Conservation (phyloP, 1,139 yeast species). For the Sugiyamaella paludigena region DNA sequence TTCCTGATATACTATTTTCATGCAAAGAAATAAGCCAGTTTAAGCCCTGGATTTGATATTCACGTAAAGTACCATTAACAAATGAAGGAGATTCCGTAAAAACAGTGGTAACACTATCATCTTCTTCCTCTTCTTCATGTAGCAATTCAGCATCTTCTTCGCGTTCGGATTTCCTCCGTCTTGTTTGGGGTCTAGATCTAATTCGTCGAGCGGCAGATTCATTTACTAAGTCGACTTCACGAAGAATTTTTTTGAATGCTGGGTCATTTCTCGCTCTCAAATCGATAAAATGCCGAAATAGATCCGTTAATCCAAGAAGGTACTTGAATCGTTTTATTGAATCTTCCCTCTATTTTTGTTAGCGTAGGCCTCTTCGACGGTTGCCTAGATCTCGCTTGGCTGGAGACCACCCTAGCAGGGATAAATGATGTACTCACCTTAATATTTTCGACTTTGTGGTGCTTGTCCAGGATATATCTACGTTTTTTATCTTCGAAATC, state of each 20-base stretch:
- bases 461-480: constrained; percentile 24
- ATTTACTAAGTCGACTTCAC: constrained; percentile 50
- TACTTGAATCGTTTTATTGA: constrained; percentile 69
- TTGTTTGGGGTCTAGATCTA: constrained; percentile 29
- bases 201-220: constrained; percentile 9
- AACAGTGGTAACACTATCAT: constrained; percentile 44
- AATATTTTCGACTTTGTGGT: constrained; percentile 19
- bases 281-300: constrained; percentile 88
- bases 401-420: no score
- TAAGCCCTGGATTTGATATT: constrained; percentile 82
- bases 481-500: constrained; percentile 20
- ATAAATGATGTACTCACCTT: constrained; percentile 15
- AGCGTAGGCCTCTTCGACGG: constrained; percentile 2
- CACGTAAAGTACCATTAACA: constrained; percentile 39
- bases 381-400: no score
- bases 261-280: constrained; percentile 75
- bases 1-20: constrained; percentile 84
- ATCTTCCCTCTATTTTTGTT: constrained; percentile 24
- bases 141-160: constrained; percentile 93
- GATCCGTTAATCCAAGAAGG: constrained; percentile 76
- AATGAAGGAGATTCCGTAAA: constrained; percentile 81
- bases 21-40: constrained; percentile 86
- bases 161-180: constrained; percentile 45
- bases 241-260: constrained; percentile 58
- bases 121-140: constrained; percentile 61